Conservation (phyloP, 1,284 basidiomycete species). For the Ustilago shanxiensis region DNA sequence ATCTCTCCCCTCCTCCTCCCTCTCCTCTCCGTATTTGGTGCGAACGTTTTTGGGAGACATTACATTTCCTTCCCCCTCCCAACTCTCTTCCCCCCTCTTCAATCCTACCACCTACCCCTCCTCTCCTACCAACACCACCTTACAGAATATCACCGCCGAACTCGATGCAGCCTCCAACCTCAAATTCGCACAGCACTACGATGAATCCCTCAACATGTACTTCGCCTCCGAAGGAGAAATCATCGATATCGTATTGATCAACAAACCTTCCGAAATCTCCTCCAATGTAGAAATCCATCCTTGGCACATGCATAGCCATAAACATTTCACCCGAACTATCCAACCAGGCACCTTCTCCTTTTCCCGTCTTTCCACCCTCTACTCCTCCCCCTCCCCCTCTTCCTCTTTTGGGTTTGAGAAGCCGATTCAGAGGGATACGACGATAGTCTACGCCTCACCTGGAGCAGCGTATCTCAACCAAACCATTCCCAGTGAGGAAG, state of each 20-base stretch:
- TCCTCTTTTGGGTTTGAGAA: neutral
- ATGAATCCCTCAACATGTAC: constrained; percentile 25
- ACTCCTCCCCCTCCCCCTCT: neutral
- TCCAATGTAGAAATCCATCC: constrained; percentile 49
- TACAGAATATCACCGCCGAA: no score
- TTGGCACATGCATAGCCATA: constrained; percentile 57
- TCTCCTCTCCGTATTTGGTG: constrained; percentile 40
- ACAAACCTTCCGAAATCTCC: constrained; percentile 18
- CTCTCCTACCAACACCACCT: neutral
- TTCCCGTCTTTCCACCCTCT: constrained; percentile 11
- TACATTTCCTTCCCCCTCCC: constrained; percentile 3
- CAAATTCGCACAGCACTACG: constrained; percentile 25
- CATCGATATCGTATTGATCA: constrained; percentile 59
- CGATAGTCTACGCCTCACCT: constrained; percentile 41
- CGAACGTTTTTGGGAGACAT: constrained; percentile 32
- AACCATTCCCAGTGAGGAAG: constrained; percentile 39
- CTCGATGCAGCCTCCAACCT: constrained; percentile 7
- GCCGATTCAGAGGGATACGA: constrained; percentile 43
- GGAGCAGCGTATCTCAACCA: constrained; percentile 42
- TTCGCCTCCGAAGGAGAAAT: constrained; percentile 44
- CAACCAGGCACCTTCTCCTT: constrained; percentile 51
- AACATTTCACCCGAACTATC: constrained; percentile 46
- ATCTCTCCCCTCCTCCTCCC: neutral
- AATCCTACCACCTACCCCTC: constrained; percentile 25
- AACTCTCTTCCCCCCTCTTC: neutral